Evolutionary conservation across 1,284 basidiomycete genomes (phyloP), one percentile per base, ranked within the genome.

Genomic region (Anthracocystis panici-leucophaei): DNA sequence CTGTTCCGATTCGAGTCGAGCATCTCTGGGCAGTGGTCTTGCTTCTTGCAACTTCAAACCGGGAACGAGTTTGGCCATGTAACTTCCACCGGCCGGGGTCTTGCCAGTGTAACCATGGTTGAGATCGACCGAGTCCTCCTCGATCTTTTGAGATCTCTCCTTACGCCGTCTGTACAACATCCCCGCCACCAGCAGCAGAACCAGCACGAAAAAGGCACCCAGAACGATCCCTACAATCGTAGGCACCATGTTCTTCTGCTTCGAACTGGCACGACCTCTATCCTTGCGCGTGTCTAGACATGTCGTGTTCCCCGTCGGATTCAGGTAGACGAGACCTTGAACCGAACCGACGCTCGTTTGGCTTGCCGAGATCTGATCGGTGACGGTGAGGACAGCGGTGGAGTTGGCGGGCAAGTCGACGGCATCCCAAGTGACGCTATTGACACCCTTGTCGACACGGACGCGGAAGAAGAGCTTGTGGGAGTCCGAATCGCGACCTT

Each of bases 51-150:
- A 14, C 16, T 67, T 61, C 33, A 75, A 35, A 7, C 73, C 73
- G 21, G 73, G 73, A 6, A 75, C 73, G 14, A 75, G 48, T 2
- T 51, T 55, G 3, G 64, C 53, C 73, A 75, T 75, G 48, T 75
- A 75, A 20, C 51, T 53, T 5, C 64, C 64, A 2, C 73, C 73
- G 0, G 72, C 63, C 0, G 63, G 62, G 0, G 60, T 23, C 3
- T 35, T 40, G 2, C 27, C 41, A 0, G 45, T 27, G 33, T 52
- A 58, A 9, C 31, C 29, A 18, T 75, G 67, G n/a, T 25, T 59
- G 25, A 58, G 41, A 29, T 66, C 64, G 21, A 66, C 31, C 38
- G 56, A 57, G 23, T 70, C 63, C 27, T 62, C 29, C 2, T 75
- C 64, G 8, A 54, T 3, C 27, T 65, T 75, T 10, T 67, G 42